Evolutionary conservation across 371 early-diverging fungal genomes (phyloP).

Genomic region (Mortierella sp.): DNA sequence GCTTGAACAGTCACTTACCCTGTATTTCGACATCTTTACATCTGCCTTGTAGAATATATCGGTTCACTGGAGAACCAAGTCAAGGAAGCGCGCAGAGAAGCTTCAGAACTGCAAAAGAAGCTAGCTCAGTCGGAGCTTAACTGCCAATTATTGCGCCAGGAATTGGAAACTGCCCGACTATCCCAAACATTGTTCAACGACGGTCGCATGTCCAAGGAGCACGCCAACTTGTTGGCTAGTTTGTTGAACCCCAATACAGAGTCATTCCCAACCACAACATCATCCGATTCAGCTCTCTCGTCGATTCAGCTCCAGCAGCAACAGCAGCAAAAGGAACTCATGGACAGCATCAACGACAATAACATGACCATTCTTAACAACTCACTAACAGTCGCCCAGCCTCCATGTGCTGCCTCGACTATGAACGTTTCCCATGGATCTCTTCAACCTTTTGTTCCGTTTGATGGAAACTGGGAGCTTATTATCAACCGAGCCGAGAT

Average conservation of each 20-base stretch:
- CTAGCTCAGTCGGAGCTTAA: slow-evolving; percentile 46
- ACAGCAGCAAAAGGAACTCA: slow-evolving; percentile 50
- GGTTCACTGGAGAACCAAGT: slow-evolving; percentile 82
- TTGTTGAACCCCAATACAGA: slow-evolving; percentile 53
- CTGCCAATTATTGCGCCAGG: slow-evolving; percentile 47
- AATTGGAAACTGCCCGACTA: slow-evolving; percentile 39
- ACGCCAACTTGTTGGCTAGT: slow-evolving; percentile 52
- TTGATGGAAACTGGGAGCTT: slow-evolving; percentile 47
- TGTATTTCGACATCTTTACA: not conserved
- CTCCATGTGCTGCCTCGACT: slow-evolving; percentile 1
- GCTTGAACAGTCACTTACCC: not conserved
- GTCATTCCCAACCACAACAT: slow-evolving; percentile 41
- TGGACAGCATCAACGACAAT: slow-evolving; percentile 47
- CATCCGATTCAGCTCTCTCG: not conserved
- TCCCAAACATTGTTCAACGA: slow-evolving; percentile 59
- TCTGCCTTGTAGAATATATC: slow-evolving; percentile 72
- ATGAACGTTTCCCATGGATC: slow-evolving; percentile 12
- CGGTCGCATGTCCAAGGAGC: slow-evolving; percentile 39
- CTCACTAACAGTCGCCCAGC: slow-evolving; percentile 16
- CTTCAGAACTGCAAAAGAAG: slow-evolving; percentile 37
- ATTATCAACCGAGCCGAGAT: slow-evolving; percentile 51
- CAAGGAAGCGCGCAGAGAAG: slow-evolving; percentile 44
- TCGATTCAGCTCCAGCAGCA: slow-evolving; percentile 22
- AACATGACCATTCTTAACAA: slow-evolving; percentile 54
- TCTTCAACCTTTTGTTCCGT: slow-evolving; percentile 45